A percentile compares a stretch with the other conserved stretches of the same genome.
Conservation (phyloP, 75 land plant genomes). For the Selaginella moellendorffii region DNA sequence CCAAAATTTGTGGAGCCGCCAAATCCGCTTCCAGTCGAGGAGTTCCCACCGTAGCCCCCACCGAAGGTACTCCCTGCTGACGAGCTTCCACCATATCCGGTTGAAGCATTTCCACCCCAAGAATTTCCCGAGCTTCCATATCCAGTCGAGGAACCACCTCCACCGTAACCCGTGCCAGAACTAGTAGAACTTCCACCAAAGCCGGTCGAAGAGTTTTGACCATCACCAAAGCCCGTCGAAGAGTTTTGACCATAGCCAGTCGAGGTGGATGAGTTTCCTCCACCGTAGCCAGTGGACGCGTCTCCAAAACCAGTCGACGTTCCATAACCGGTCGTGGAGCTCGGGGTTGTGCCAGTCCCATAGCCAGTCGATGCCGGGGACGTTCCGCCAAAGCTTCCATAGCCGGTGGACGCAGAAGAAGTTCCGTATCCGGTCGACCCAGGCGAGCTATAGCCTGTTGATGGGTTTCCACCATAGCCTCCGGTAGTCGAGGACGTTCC, state of each 20-base stretch:
- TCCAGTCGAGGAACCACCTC: not conserved
- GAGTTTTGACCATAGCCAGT: not conserved
- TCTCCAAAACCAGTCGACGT: no score
- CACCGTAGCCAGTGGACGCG: not conserved
- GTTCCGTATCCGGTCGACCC: no score
- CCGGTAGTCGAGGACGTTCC: not conserved
- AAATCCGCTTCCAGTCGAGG: no score
- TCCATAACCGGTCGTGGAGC: no score
- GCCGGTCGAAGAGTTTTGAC: not conserved
- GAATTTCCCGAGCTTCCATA: not conserved
- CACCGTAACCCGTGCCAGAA: not conserved
- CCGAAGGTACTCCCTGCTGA: no score
- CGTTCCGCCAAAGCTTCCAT: no score
- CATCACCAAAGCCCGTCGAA: not conserved
- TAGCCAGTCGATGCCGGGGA: no score
- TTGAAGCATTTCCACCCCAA: not conserved
- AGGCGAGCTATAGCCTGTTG: slow-evolving; percentile 1
- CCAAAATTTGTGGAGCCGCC: no score
- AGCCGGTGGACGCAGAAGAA: no score
- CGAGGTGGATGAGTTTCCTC: not conserved
- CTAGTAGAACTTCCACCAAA: not conserved
- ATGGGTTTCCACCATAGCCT: not conserved
- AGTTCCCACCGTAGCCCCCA: not conserved
- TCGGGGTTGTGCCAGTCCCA: no score
- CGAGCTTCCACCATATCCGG: not conserved